These are phyloP conservation scores for Quercus agrifolia DNA, from an alignment of 306 rosid species.

Conservation along the genomic window DNA sequence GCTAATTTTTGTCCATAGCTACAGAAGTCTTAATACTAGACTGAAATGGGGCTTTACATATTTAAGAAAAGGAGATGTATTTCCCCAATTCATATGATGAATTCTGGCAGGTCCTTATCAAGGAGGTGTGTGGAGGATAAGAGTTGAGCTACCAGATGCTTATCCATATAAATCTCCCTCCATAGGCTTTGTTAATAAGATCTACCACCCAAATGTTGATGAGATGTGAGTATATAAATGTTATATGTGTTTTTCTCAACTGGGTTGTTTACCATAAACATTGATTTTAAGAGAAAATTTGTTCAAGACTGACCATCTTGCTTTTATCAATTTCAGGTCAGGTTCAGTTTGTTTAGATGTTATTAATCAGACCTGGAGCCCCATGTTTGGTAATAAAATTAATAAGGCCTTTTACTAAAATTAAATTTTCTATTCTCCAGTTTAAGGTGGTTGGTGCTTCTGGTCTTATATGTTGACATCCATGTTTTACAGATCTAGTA, in stretches of 20 bases:
- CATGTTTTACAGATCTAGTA: slow-evolving; percentile 47
- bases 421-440: background rate
- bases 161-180: slow-evolving; percentile 62
- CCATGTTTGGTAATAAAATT: slow-evolving; percentile 51
- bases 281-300: slow-evolving; percentile 2
- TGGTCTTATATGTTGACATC: slow-evolving; percentile 14
- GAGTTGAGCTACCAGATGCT: slow-evolving; percentile 61
- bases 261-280: background rate
- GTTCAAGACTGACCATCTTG: slow-evolving; percentile 13
- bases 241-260: background rate
- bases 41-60: background rate
- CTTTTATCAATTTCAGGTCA: slow-evolving; percentile 39
- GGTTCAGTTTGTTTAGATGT: slow-evolving; percentile 68
- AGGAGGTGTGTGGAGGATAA: slow-evolving; percentile 57
- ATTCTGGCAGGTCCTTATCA: slow-evolving; percentile 55
- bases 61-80: slow-evolving; percentile 7
- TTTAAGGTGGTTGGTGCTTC: slow-evolving; percentile 3
- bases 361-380: slow-evolving; percentile 64
- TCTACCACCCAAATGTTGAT: slow-evolving; percentile 61
- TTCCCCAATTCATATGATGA: slow-evolving; percentile 25
- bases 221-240: slow-evolving; percentile 38
- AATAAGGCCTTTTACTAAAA: background rate
- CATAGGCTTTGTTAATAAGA: slow-evolving; percentile 56
- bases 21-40: slow-evolving; percentile 8
- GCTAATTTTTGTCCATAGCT: slow-evolving; percentile 26